These are phyloP conservation scores for Acer negundo DNA, from an alignment of 345 rosid genomes.

Conservation along the genomic window DNA sequence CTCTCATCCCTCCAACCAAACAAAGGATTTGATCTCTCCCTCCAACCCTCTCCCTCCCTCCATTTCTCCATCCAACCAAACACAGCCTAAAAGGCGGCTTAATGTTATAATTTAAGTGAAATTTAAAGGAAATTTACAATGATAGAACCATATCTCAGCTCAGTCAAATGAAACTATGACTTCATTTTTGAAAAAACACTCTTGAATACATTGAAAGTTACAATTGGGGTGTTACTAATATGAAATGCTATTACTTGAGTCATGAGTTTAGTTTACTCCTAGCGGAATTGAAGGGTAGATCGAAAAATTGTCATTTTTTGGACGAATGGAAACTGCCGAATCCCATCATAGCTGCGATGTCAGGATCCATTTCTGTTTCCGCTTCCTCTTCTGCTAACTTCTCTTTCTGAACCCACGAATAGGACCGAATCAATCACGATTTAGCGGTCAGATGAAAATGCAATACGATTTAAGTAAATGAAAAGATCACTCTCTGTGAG, in stretches of 20 bases:
- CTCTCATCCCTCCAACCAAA: too few relatives aligned
- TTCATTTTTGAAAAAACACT: not conserved
- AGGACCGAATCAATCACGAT: not conserved
- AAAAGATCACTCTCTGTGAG: not conserved
- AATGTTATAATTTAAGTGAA: not conserved
- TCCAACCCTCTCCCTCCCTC: too few relatives aligned
- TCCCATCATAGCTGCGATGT: slow-evolving; percentile 96
- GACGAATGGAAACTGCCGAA: slow-evolving; percentile 92
- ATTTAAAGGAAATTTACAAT: not conserved
- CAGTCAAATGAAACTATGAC: not conserved
- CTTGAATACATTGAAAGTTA: not conserved
- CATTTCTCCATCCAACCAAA: too few relatives aligned
- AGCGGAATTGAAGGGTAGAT: not conserved
- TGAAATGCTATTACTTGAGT: not conserved
- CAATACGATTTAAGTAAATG: too few relatives aligned
- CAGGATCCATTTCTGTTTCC: slow-evolving; percentile 86
- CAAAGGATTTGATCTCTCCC: too few relatives aligned
- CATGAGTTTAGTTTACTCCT: not conserved
- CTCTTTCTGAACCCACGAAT: slow-evolving; percentile 60
- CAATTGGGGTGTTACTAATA: not conserved
- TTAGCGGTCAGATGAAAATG: not conserved
- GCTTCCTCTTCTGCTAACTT: slow-evolving; percentile 58
- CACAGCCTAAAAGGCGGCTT: not conserved
- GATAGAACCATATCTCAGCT: not conserved
- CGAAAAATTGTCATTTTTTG: slow-evolving; percentile 47